phyloP scores from a whole-genome alignment of 1,284 basidiomycete genomes.

The Cystobasidium sp. region DNA sequence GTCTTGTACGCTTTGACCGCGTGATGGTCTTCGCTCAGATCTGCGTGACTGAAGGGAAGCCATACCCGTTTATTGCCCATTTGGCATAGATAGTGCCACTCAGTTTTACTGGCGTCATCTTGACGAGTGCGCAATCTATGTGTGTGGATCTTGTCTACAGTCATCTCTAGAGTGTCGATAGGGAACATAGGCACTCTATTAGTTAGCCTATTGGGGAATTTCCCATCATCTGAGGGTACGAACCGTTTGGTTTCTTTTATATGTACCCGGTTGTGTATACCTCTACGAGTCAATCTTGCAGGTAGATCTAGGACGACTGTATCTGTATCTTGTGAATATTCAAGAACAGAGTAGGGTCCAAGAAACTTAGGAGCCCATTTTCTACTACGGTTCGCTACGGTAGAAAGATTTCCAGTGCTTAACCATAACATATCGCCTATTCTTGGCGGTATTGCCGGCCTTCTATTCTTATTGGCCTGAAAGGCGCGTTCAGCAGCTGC shows the following conservation, averaged over 20 bases:
- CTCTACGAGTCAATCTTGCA: not conserved
- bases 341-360: not conserved
- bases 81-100: too few relatives aligned
- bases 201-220: not conserved
- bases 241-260: too few relatives aligned
- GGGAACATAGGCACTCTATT: conserved; percentile 1
- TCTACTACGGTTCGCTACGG: not conserved
- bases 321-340: not conserved
- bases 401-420: not conserved
- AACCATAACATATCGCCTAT: conserved; percentile 10
- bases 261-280: too few relatives aligned
- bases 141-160: not conserved
- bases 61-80: too few relatives aligned
- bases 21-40: too few relatives aligned
- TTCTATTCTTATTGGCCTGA: not conserved
- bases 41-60: too few relatives aligned
- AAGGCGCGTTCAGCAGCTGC: not conserved
- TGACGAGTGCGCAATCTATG: too few relatives aligned
- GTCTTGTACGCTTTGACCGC: too few relatives aligned
- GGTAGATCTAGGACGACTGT: not conserved
- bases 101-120: too few relatives aligned
- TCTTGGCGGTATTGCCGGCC: not conserved
- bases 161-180: not conserved
- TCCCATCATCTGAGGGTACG: not conserved
- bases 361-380: not conserved